Conservation (phyloP, 148 eudicot species). For the Limonium bicolor region DNA sequence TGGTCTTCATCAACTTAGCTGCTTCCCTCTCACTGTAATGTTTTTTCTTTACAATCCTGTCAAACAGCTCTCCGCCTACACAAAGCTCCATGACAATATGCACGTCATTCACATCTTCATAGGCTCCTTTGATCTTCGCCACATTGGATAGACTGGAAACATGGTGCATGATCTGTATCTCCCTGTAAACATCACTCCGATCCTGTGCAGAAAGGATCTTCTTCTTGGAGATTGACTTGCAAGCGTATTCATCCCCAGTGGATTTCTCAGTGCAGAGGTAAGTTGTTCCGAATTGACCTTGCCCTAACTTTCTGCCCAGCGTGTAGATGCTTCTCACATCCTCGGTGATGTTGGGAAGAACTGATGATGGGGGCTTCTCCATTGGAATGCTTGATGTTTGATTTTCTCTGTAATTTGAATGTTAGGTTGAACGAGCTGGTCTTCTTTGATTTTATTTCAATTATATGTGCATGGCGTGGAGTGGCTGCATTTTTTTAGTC, state of each 20-base stretch:
- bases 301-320: slow-evolving; percentile 3
- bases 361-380: slow-evolving; percentile 3
- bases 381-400: too few species aligned
- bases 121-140: neutral
- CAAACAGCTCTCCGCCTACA: slow-evolving; percentile 6
- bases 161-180: slow-evolving; percentile 5
- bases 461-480: too few species aligned
- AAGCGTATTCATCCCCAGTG: slow-evolving; percentile 3
- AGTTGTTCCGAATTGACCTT: slow-evolving; percentile 5
- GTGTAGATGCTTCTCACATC: neutral
- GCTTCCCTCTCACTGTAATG: slow-evolving; percentile 5
- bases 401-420: too few species aligned
- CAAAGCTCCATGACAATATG: slow-evolving; percentile 7
- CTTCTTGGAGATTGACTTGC: slow-evolving; percentile 6
- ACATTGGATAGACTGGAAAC: neutral
- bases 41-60: neutral
- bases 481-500: too few species aligned
- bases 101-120: slow-evolving; percentile 1
- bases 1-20: slow-evolving; percentile 1
- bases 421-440: too few species aligned
- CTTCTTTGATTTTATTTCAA: too few species aligned
- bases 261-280: slow-evolving; percentile 1
- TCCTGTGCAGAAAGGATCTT: neutral
- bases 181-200: neutral
- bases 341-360: neutral